Base-by-base conservation (phyloP, 371 early-diverging fungal species). In the Mortierella sp. region DNA sequence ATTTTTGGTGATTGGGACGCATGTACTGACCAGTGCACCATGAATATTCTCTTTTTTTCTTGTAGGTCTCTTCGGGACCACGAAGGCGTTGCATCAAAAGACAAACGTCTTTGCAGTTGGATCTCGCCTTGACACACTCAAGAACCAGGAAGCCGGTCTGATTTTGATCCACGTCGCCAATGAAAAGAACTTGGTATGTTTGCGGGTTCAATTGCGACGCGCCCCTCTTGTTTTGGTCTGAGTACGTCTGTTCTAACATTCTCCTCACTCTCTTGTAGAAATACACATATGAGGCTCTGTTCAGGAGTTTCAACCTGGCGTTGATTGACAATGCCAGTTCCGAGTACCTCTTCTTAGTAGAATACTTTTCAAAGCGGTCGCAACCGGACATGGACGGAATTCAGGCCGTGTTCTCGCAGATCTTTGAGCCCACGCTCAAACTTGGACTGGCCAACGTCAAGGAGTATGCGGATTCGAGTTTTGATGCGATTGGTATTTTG, bases 301-400 rank as follows among this genome's bases (percentile, higher is more conserved):
- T 97, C 76, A 91, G 95, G 79, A 95, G 96, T 79, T 92, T 94
- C 86, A 93, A 94, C 66, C 88, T 96, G 44, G 92, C 97, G 6
- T 82, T 98, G 65, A 92, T 95, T 64, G 98, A 98, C 87, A 97
- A 97, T 79, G 96, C 97, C 22, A 92, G 94, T 50, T 93, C 97
- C 9, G 98, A 98, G 86, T 97, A 96, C 85, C 87, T 95, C 44
- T 98, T 98, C 75, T 90, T 94, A 39, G 87, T 90, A 41, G 96
- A 96, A 70, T 98, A 97, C 86, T 97, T 97, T 79, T 81, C 85
- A 29, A 79, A 71, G n/a, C 67, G 80, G 65, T 74, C 88, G 44
- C 89, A 86, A 31, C 85, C 86, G n/a, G 79, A 79, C 14, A 68
- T 71, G 22, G 80, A 85, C 34, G 66, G 71, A 26, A 79, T 93